A percentile compares a stretch with the other conserved stretches of the same genome.
phyloP scores from a whole-genome alignment of 2,329 filamentous ascomycete species.

The Aureobasidium sp. region DNA sequence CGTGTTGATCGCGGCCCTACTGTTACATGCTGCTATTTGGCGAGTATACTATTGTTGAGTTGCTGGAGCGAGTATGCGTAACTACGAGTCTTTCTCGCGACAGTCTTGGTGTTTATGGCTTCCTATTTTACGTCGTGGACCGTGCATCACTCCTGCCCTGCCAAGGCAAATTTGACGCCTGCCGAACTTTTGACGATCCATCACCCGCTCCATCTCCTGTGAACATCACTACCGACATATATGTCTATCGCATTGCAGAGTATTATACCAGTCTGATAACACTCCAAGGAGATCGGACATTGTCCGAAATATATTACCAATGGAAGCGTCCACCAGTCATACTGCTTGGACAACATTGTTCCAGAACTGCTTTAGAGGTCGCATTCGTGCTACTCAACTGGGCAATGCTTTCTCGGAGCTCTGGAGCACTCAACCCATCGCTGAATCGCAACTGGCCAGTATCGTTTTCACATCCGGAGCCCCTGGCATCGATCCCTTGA shows the following conservation, averaged over 20 bases:
- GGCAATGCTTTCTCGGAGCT: slow-evolving; percentile 11
- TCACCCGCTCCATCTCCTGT: neutral
- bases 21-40: too few relatives aligned
- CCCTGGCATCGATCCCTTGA: slow-evolving; percentile 19
- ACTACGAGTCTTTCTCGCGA: too few relatives aligned
- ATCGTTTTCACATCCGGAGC: slow-evolving; percentile 11
- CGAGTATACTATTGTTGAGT: too few relatives aligned
- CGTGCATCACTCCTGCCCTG: neutral
- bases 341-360: slow-evolving; percentile 12
- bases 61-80: too few relatives aligned
- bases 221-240: neutral
- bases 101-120: too few relatives aligned
- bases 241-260: neutral
- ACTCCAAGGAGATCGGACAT: neutral
- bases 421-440: neutral
- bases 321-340: neutral
- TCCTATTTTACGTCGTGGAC: too few relatives aligned
- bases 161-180: neutral
- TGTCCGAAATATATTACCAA: neutral
- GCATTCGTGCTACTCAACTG: slow-evolving; percentile 11
- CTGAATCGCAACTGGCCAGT: slow-evolving; percentile 1
- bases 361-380: slow-evolving; percentile 9
- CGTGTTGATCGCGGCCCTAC: too few relatives aligned
- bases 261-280: neutral
- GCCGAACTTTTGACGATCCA: neutral